A percentile compares a stretch with the other conserved stretches of the same genome.
Evolutionary conservation across 768 basidiomycete genomes (phyloP).

Genomic region (Rhodotorula toruloides): DNA sequence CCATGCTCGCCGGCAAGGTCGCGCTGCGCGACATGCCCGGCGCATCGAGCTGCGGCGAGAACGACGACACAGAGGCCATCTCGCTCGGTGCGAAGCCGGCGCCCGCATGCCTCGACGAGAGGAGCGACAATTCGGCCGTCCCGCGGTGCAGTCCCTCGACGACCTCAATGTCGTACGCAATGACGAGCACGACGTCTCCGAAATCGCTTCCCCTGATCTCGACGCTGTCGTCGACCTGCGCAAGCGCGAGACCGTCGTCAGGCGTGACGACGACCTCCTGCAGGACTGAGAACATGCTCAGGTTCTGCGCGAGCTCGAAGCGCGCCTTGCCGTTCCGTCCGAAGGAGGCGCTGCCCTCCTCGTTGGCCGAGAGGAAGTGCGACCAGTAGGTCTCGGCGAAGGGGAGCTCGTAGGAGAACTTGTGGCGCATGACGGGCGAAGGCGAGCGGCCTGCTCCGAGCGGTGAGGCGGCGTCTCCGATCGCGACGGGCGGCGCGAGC

Average conservation of each 20-base stretch:
- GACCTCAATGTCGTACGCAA: conserved; percentile 37
- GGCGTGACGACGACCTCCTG: conserved; percentile 39
- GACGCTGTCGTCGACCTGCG: neutral
- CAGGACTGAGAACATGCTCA: conserved; percentile 34
- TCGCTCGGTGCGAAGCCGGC: neutral
- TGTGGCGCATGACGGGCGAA: conserved; percentile 16
- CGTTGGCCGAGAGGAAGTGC: conserved; percentile 16
- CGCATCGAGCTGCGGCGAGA: neutral
- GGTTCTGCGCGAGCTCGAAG: conserved; percentile 21
- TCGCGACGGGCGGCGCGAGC: neutral
- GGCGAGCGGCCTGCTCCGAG: neutral
- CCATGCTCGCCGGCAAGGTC: conserved; percentile 1
- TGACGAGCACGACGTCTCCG: conserved; percentile 41
- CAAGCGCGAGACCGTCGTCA: neutral
- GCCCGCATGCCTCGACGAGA: neutral
- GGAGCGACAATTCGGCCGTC: conserved; percentile 17
- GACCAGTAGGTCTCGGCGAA: conserved; percentile 39
- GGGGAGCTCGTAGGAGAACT: conserved; percentile 29
- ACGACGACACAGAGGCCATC: neutral
- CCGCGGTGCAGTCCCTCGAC: conserved; percentile 8
- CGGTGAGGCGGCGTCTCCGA: neutral
- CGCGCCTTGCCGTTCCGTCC: conserved; percentile 26
- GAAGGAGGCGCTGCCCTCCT: neutral
- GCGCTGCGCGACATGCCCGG: neutral
- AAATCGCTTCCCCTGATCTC: conserved; percentile 25